These are phyloP conservation scores for Stephania yunnanensis DNA, from an alignment of 164 flowering plant genomes.

Conservation along the genomic window DNA sequence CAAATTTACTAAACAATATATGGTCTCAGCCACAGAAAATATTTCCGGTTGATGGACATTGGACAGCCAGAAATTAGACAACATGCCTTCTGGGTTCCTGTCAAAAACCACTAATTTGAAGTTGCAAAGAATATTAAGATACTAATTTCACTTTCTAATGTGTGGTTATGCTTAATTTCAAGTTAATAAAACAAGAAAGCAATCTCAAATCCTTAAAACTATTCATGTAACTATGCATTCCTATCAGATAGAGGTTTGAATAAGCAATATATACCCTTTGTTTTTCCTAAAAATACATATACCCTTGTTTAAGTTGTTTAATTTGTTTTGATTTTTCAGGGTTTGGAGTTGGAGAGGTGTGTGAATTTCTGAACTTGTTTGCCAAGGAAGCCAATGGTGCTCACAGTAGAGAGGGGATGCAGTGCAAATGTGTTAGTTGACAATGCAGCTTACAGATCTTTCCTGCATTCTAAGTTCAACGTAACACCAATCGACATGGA, in stretches of 20 bases:
- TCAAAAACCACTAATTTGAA: constrained; percentile 19
- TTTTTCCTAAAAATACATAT: no score
- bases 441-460: constrained; percentile 33
- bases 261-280: no score
- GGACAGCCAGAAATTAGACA: constrained; percentile 61
- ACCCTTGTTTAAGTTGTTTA: not conserved
- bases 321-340: constrained; percentile 23
- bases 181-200: no score
- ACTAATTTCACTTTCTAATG: not conserved
- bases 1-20: constrained; percentile 52
- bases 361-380: constrained; percentile 36
- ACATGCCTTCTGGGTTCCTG: constrained; percentile 69
- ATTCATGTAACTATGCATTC: no score
- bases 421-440: constrained; percentile 30
- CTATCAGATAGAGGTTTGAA: no score
- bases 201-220: no score
- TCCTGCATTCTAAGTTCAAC: constrained; percentile 26
- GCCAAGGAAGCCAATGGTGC: constrained; percentile 23
- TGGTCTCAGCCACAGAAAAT: constrained; percentile 83
- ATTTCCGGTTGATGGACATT: constrained; percentile 45
- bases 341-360: constrained; percentile 38
- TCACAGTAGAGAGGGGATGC: constrained; percentile 25
- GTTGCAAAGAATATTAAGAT: constrained; percentile 17
- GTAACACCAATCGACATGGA: constrained; percentile 39
- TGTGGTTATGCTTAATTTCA: no score